These are phyloP conservation scores for Lactuca sativa DNA, from an alignment of 129 eudicot genomes.

Conservation along the genomic window DNA sequence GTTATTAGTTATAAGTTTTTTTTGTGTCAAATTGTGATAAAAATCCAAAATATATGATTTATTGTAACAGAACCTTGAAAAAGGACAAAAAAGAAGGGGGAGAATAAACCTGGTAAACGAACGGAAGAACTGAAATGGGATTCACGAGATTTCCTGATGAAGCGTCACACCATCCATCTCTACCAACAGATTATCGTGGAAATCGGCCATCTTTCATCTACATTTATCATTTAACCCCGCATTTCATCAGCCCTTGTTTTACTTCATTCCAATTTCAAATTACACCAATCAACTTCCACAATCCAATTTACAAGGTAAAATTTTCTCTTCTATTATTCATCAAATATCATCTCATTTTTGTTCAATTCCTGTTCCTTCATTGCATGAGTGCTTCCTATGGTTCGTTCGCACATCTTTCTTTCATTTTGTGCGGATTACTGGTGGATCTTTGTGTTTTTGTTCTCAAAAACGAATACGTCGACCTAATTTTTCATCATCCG, in stretches of 20 bases:
- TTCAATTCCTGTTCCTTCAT: background rate
- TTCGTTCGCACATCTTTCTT: background rate
- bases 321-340: background rate
- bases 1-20: too few species aligned
- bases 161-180: conserved; percentile 21
- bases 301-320: conserved; percentile 21
- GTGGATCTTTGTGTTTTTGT: background rate
- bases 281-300: conserved; percentile 5
- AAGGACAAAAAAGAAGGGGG: conserved; percentile 2
- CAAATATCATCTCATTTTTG: background rate
- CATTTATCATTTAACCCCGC: conserved; percentile 32
- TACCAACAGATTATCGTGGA: conserved; percentile 27
- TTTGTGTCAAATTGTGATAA: too few species aligned
- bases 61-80: conserved; percentile 3
- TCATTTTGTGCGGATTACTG: background rate
- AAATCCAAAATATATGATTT: background rate
- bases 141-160: conserved; percentile 27
- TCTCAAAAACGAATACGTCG: background rate
- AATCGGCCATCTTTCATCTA: conserved; percentile 34
- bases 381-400: background rate
- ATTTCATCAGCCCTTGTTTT: conserved; percentile 28
- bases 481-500: background rate
- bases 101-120: background rate
- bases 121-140: conserved; percentile 3
- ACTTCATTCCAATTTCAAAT: conserved; percentile 4